Evolutionary conservation across 805 yeast genomes (phyloP).

Genomic region (Ascoidea asiatica): DNA sequence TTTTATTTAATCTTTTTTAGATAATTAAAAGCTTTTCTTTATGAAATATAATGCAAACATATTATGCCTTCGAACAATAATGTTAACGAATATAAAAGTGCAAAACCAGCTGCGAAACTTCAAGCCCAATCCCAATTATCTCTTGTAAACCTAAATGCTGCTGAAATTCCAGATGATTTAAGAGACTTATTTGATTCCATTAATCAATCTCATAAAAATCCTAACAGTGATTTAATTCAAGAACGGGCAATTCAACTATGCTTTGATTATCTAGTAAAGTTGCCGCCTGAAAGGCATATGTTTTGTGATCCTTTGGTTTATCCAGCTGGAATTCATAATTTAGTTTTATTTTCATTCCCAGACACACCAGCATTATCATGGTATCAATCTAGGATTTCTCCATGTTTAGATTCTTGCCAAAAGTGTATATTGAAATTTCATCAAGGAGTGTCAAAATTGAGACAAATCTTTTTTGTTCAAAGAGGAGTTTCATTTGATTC

Average conservation of each 20-base stretch:
- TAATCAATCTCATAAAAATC: slow-evolving; percentile 18
- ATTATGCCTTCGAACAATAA: too few species aligned
- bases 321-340: slow-evolving; percentile 36
- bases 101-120: too few species aligned
- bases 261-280: slow-evolving; percentile 20
- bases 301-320: slow-evolving; percentile 40
- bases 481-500: slow-evolving; percentile 35
- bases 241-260: slow-evolving; percentile 26
- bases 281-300: slow-evolving; percentile 26
- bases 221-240: slow-evolving; percentile 21
- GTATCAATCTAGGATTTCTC: slow-evolving; percentile 25
- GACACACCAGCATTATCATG: slow-evolving; percentile 30
- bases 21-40: too few species aligned
- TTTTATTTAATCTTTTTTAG: too few species aligned
- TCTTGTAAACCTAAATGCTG: too few species aligned
- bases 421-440: slow-evolving; percentile 42
- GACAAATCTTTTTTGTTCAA: slow-evolving; percentile 35
- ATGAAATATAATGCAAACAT: too few species aligned
- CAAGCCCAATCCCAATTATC: too few species aligned
- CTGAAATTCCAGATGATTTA: too few species aligned
- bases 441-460: slow-evolving; percentile 34
- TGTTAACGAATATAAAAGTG: too few species aligned
- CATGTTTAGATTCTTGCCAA: slow-evolving; percentile 33
- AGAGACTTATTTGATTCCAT: slow-evolving; percentile 12
- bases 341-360: slow-evolving; percentile 49